Percentiles rank a stretch among this genome's conserved stretches.
Evolutionary conservation across 106 monocot genomes (phyloP).

Genomic region (Allium cepa): DNA sequence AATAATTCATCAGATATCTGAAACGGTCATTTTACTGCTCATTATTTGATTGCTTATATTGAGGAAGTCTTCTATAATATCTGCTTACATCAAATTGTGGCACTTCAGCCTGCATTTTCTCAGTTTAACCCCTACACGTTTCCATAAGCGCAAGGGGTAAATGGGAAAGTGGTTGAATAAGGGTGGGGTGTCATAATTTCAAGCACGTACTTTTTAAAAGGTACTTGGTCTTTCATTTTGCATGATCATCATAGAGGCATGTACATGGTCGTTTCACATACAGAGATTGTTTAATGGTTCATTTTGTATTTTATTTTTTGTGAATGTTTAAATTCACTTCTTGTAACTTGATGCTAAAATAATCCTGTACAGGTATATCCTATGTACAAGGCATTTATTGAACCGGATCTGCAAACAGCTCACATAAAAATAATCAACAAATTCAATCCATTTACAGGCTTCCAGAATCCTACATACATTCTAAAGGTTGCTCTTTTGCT

Average conservation of each 20-base stretch:
- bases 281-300: no score
- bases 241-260: no score
- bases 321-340: no score
- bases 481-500: constrained; percentile 45
- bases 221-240: no score
- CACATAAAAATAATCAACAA: constrained; percentile 94
- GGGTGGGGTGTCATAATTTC: no score
- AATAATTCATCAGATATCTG: constrained; percentile 96
- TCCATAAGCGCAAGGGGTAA: no score
- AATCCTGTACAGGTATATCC: constrained; percentile 67
- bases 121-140: no score
- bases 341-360: background rate
- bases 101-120: background rate
- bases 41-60: background rate
- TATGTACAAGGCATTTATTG: constrained; percentile 99
- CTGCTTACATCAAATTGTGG: background rate
- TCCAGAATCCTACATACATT: constrained; percentile 92
- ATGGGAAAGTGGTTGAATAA: no score
- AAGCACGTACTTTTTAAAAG: background rate
- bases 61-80: no score
- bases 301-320: no score
- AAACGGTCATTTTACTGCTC: constrained; percentile 57
- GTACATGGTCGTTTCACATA: no score
- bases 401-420: constrained; percentile 87
- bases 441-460: constrained; percentile 91